A percentile compares a stretch with the other conserved stretches of the same genome.
These are phyloP conservation scores for Zarea fungicola DNA, from an alignment of 2,329 filamentous ascomycete genomes.

Conservation along the genomic window DNA sequence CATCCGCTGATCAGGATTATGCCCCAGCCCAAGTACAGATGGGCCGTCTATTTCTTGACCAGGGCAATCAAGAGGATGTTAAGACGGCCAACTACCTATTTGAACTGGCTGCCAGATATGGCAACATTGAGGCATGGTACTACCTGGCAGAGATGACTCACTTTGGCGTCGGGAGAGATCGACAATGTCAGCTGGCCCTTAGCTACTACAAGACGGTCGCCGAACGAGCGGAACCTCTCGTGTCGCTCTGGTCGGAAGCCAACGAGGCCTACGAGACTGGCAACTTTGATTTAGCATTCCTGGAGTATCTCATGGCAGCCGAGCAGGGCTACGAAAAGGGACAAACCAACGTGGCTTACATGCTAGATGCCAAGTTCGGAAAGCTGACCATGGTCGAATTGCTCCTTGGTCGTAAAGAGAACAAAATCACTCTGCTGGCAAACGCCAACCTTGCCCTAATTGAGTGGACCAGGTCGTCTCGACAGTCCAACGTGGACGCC, in stretches of 20 bases:
- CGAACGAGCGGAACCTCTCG: slow-evolving; percentile 65
- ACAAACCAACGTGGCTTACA: slow-evolving; percentile 83
- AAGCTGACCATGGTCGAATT: slow-evolving; percentile 33
- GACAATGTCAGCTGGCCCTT: slow-evolving; percentile 70
- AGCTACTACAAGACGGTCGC: slow-evolving; percentile 79
- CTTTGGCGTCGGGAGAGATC: slow-evolving; percentile 73
- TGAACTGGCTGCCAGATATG: slow-evolving; percentile 75
- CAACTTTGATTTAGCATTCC: slow-evolving; percentile 72
- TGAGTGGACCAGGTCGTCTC: slow-evolving; percentile 92
- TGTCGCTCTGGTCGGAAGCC: slow-evolving; percentile 76
- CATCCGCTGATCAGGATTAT: slow-evolving; percentile 76
- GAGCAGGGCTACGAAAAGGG: slow-evolving; percentile 89
- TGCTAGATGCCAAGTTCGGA: slow-evolving; percentile 70
- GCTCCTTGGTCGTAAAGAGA: slow-evolving; percentile 27
- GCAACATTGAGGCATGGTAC: slow-evolving; percentile 84
- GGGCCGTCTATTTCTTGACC: slow-evolving; percentile 79
- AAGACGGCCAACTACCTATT: slow-evolving; percentile 77
- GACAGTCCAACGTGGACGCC: slow-evolving; percentile 88
- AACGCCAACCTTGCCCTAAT: slow-evolving; percentile 67
- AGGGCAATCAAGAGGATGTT: slow-evolving; percentile 66
- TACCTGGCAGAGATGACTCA: slow-evolving; percentile 85
- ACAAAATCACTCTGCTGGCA: slow-evolving; percentile 36
- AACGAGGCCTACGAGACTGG: slow-evolving; percentile 77
- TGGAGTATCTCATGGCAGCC: slow-evolving; percentile 79
- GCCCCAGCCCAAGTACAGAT: slow-evolving; percentile 76